Conservation (phyloP, 768 basidiomycete genomes). For the Flagelloscypha sp. region DNA sequence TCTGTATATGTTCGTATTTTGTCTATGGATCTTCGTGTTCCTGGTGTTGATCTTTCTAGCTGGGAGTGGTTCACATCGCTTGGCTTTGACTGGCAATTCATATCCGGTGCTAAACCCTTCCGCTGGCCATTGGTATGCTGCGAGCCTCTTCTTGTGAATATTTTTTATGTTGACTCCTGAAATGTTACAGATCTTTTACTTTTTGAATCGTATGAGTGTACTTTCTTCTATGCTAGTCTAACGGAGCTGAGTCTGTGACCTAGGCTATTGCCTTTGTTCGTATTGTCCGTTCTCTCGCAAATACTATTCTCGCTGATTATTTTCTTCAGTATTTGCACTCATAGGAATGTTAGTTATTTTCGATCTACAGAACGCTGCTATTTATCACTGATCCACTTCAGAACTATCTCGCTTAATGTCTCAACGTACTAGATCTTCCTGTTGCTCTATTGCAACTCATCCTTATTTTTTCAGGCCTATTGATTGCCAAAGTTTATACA, state of each 20-base stretch:
- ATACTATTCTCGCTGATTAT: too few species aligned
- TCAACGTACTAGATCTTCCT: slow-evolving; percentile 30
- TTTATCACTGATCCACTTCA: slow-evolving; percentile 17
- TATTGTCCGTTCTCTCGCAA: too few species aligned
- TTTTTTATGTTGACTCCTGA: neutral
- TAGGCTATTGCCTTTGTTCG: too few species aligned
- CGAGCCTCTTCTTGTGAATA: slow-evolving; percentile 8
- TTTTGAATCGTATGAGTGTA: slow-evolving; percentile 61
- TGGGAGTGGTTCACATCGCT: slow-evolving; percentile 64
- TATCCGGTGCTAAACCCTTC: slow-evolving; percentile 49
- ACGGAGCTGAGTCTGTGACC: too few species aligned
- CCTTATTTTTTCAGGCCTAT: slow-evolving; percentile 29
- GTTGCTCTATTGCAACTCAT: slow-evolving; percentile 1
- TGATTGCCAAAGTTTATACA: slow-evolving; percentile 61
- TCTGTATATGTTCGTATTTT: slow-evolving; percentile 31
- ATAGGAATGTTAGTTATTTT: slow-evolving; percentile 53
- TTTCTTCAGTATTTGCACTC: slow-evolving; percentile 54
- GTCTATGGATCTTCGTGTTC: slow-evolving; percentile 1
- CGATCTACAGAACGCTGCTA: slow-evolving; percentile 5
- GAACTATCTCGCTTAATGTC: slow-evolving; percentile 52
- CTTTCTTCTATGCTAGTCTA: too few species aligned
- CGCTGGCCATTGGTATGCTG: slow-evolving; percentile 71
- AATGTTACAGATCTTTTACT: slow-evolving; percentile 51
- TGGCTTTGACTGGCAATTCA: slow-evolving; percentile 55
- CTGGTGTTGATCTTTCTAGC: slow-evolving; percentile 23